Percentiles rank a stretch among this genome's conserved stretches.
phyloP scores from a whole-genome alignment of 148 eudicot species.

The Silene conica region DNA sequence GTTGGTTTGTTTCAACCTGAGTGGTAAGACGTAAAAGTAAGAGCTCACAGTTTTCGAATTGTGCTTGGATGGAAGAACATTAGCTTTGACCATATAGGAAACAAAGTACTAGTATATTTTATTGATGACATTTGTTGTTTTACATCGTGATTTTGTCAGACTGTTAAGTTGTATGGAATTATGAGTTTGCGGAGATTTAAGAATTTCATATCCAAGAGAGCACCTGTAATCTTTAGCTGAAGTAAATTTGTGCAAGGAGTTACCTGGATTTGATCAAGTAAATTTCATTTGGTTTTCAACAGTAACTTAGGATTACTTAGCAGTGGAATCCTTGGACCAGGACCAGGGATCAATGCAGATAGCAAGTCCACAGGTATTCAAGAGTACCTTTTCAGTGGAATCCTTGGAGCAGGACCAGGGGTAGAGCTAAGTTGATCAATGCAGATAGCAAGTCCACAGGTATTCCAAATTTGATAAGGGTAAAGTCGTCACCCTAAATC shows the following conservation, averaged over 20 bases:
- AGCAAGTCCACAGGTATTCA: no score
- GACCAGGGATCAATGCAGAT: no score
- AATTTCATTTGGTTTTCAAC: background rate
- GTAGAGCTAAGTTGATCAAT: slow-evolving; percentile 20
- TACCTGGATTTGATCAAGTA: slow-evolving; percentile 14
- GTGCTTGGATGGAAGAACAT: background rate
- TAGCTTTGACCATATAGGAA: no score
- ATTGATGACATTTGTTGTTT: background rate
- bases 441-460: slow-evolving; percentile 20
- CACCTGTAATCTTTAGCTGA: slow-evolving; percentile 2
- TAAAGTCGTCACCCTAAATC: no score
- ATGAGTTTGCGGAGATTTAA: background rate
- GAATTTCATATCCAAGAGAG: slow-evolving; percentile 6
- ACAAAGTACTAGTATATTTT: no score
- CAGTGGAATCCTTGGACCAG: no score
- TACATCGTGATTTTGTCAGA: background rate
- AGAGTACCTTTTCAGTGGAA: slow-evolving; percentile 7
- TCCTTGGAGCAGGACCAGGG: slow-evolving; percentile 19
- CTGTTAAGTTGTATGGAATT: background rate
- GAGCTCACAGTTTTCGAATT: background rate
- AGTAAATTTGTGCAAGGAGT: slow-evolving; percentile 6
- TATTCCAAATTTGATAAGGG: no score
- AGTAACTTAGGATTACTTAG: no score
- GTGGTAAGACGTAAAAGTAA: no score
- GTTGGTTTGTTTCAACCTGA: no score